Conservation (phyloP, 768 basidiomycete genomes). For the Hericium erinaceus region DNA sequence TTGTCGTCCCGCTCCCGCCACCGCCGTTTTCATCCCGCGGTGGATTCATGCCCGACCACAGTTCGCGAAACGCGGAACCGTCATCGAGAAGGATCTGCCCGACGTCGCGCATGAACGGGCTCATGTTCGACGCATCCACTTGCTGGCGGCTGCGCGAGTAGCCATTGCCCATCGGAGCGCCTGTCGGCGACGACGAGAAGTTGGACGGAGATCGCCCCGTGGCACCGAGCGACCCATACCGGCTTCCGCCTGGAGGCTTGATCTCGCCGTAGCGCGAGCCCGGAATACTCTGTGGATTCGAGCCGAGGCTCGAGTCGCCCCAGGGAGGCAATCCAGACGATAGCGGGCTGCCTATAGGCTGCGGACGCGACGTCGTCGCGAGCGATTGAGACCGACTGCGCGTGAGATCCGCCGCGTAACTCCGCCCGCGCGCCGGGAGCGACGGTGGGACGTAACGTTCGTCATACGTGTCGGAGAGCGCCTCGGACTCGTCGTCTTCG, state of each 20-base stretch:
- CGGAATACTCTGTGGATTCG: conserved; percentile 51
- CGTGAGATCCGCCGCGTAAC: conserved; percentile 51
- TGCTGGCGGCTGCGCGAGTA: conserved; percentile 32
- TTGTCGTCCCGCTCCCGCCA: conserved; percentile 72
- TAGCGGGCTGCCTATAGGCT: conserved; percentile 41
- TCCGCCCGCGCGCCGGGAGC: conserved; percentile 40
- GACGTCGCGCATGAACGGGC: conserved; percentile 79
- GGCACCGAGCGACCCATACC: conserved; percentile 55
- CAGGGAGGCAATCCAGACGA: conserved; percentile 39
- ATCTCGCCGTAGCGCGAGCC: conserved; percentile 46
- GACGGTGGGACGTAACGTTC: conserved; percentile 39
- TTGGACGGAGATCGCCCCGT: conserved; percentile 47
- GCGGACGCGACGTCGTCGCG: conserved; percentile 50
- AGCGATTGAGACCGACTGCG: conserved; percentile 74
- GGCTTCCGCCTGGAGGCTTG: conserved; percentile 51
- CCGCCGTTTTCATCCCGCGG: conserved; percentile 55
- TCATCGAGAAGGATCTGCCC: conserved; percentile 71
- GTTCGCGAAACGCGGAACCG: conserved; percentile 58
- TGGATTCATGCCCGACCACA: conserved; percentile 65
- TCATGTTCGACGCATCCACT: conserved; percentile 66
- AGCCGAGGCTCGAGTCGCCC: conserved; percentile 45
- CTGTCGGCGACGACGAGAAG: conserved; percentile 39
- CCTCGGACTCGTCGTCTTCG: conserved; percentile 74
- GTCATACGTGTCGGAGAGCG: conserved; percentile 41
- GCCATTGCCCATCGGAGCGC: conserved; percentile 35